Base-by-base conservation (phyloP, 2,329 filamentous ascomycete species). In the Cordyceps pruinosa region DNA sequence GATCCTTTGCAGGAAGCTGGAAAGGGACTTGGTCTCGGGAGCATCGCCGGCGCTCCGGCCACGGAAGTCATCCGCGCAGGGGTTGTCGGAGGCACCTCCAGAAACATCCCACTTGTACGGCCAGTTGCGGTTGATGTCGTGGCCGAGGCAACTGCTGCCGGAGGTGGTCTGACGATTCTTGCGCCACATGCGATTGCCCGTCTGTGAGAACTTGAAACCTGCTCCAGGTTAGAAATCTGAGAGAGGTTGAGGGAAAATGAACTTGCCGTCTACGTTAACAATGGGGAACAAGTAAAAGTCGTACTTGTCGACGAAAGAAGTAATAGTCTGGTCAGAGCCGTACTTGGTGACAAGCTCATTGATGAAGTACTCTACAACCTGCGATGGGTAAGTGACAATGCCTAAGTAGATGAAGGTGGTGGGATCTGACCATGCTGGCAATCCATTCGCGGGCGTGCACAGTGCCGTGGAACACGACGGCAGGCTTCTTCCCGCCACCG, bases 251-350 rank as follows among this genome's bases (percentile, higher is more conserved):
- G 10, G 8, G 30, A 9, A 4, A 7, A 23, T 17, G 7, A n/a
- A 30, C 71, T 63, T 65, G 79, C 78, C 81, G 56, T 85, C 83
- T 0, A 82, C 81, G 64, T 86, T 86, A 17, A 83, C 81, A 25
- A 85, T 70, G 3, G 83, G 83, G 59, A 86, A 76, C 62, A 88
- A 77, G 67, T 85, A 86, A 62, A 85, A 85, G 69, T 88, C 86
- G 65, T 84, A 86, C 56, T 75, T 80, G 68, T 86, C 76, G 25
- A 87, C 74, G 54, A 81, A 75, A 1, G 68, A 65, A 39, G 68
- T 73, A 39, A 77, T 66, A 4, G 70, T 66, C n/a, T 69, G 62
- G 15, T 70, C 65, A 19, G 68, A 67, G 32, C 64, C 65, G 62
- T 81, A 81, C 50, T 74, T 73, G 35, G 70, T 70, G 19, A 83